These are phyloP conservation scores for Ceratocystis eucalypticola DNA, from an alignment of 2,329 filamentous ascomycete species.

Conservation along the genomic window DNA sequence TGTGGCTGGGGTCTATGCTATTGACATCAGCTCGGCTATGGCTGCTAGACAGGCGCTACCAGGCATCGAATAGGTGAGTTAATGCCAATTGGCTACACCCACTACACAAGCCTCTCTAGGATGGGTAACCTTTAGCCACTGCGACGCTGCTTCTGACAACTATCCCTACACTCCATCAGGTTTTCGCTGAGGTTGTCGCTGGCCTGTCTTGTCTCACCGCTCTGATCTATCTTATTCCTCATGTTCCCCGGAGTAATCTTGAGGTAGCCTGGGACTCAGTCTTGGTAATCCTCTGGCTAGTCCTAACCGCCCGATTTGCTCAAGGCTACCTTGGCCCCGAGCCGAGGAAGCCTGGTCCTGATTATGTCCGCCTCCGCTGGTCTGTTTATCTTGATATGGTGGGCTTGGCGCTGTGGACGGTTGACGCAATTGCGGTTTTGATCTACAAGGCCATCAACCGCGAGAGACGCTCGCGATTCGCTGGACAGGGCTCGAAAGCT, in stretches of 20 bases:
- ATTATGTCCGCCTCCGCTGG: slow-evolving; percentile 16
- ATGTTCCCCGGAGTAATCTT: slow-evolving; percentile 12
- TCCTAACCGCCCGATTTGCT: slow-evolving; percentile 13
- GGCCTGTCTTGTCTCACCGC: slow-evolving; percentile 14
- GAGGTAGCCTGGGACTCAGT: slow-evolving; percentile 17
- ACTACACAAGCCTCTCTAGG: neutral
- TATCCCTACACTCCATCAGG: neutral
- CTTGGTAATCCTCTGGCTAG: slow-evolving; percentile 16
- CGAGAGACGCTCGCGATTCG: slow-evolving; percentile 3
- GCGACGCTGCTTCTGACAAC: neutral
- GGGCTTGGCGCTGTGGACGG: slow-evolving; percentile 15
- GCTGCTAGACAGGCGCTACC: slow-evolving; percentile 8
- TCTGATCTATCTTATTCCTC: slow-evolving; percentile 17
- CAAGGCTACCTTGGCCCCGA: slow-evolving; percentile 14
- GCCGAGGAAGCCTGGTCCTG: slow-evolving; percentile 12
- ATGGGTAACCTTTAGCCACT: neutral
- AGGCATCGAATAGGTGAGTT: slow-evolving; percentile 15
- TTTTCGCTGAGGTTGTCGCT: slow-evolving; percentile 15
- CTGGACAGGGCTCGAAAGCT: neutral
- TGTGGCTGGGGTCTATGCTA: slow-evolving; percentile 15
- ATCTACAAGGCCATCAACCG: slow-evolving; percentile 13
- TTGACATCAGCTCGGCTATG: slow-evolving; percentile 14
- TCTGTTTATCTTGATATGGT: slow-evolving; percentile 17
- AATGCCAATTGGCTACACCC: neutral
- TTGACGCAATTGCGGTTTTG: slow-evolving; percentile 14